Conservation (phyloP, 176 grass and related monocot genomes). For the Poa pratensis region DNA sequence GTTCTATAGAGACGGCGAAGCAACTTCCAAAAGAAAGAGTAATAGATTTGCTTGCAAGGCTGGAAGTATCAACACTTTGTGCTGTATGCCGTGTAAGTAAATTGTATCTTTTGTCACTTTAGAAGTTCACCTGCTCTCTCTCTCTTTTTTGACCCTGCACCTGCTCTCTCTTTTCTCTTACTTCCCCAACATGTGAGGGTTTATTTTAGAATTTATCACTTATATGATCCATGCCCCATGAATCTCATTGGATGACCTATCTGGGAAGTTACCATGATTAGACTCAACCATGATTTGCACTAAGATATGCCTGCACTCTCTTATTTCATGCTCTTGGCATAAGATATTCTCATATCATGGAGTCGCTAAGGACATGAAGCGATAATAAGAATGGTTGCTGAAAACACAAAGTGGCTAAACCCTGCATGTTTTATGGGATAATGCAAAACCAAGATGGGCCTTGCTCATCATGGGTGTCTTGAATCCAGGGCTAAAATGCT, state of each 20-base stretch:
- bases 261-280: constrained; percentile 21
- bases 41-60: constrained; percentile 74
- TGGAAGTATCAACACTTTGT: constrained; percentile 82
- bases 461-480: background rate
- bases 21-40: constrained; percentile 75
- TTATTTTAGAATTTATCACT: constrained; percentile 19
- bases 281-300: background rate
- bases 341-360: background rate
- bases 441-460: background rate
- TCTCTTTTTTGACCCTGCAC: no score
- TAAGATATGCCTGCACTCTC: background rate
- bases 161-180: background rate
- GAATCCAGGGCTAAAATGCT: constrained; percentile 23
- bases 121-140: background rate
- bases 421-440: constrained; percentile 12
- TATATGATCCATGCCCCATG: constrained; percentile 4
- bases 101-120: constrained; percentile 32
- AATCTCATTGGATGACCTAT: constrained; percentile 5
- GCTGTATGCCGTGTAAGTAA: constrained; percentile 78
- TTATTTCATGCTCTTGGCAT: constrained; percentile 9
- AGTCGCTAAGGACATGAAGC: background rate
- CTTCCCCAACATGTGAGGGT: background rate
- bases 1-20: constrained; percentile 88
- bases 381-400: constrained; percentile 17
- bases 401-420: background rate